phyloP scores from a whole-genome alignment of 1,139 yeast species.

The Yamadazyma spencermartinsiae region DNA sequence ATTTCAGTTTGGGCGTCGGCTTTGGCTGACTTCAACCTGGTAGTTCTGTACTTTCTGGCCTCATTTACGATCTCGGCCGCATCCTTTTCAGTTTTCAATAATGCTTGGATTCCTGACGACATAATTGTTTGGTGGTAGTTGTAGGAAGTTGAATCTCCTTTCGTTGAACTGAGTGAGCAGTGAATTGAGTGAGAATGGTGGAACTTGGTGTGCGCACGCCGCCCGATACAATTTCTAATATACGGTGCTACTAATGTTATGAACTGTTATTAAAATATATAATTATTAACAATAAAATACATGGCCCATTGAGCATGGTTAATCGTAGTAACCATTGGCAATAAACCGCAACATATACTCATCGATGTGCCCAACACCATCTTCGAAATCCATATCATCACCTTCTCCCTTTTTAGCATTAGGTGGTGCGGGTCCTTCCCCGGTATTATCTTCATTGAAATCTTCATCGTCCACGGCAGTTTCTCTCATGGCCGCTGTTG shows the following conservation, averaged over 20 bases:
- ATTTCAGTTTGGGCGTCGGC: slow-evolving; percentile 90
- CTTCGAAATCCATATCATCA: slow-evolving; percentile 66
- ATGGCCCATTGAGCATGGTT: no score
- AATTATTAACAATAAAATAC: slow-evolving; percentile 13
- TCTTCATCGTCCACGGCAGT: slow-evolving; percentile 85
- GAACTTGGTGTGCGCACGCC: neutral
- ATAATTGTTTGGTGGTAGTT: slow-evolving; percentile 12
- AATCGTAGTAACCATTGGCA: slow-evolving; percentile 74
- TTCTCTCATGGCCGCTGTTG: slow-evolving; percentile 84
- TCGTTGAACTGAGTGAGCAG: neutral
- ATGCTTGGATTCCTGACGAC: slow-evolving; percentile 42
- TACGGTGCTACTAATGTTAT: neutral
- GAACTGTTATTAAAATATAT: no score
- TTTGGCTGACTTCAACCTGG: slow-evolving; percentile 91
- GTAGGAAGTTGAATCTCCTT: neutral
- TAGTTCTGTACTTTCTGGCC: slow-evolving; percentile 86
- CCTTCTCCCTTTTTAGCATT: slow-evolving; percentile 20
- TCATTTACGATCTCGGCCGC: slow-evolving; percentile 93
- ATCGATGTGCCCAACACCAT: slow-evolving; percentile 82
- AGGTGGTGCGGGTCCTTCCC: slow-evolving; percentile 12
- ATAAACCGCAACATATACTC: slow-evolving; percentile 94
- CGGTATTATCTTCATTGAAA: slow-evolving; percentile 46
- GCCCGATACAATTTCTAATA: neutral
- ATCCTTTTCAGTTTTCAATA: slow-evolving; percentile 80
- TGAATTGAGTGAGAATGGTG: neutral